These are phyloP conservation scores for Colletotrichum cereale DNA, from an alignment of 2,329 filamentous ascomycete species.

Conservation along the genomic window DNA sequence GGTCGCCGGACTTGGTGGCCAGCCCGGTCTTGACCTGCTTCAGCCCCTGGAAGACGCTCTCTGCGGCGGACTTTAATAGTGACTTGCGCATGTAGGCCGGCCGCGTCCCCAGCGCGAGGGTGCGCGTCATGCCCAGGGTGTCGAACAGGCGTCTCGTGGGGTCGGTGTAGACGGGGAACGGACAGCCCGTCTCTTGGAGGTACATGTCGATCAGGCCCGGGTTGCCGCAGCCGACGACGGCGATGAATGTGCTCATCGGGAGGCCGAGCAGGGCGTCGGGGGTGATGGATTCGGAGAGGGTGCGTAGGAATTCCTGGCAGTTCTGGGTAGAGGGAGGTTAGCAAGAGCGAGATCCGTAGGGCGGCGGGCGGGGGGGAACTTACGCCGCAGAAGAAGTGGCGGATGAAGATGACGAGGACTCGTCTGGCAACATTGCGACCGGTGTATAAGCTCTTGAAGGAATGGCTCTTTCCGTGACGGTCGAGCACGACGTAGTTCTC, in stretches of 20 bases:
- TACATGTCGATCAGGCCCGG: slow-evolving; percentile 78
- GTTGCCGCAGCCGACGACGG: slow-evolving; percentile 79
- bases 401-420: slow-evolving; percentile 79
- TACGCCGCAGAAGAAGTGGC: slow-evolving; percentile 86
- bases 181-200: slow-evolving; percentile 70
- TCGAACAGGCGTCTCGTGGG: slow-evolving; percentile 75
- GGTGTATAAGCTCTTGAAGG: slow-evolving; percentile 74
- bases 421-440: slow-evolving; percentile 65
- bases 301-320: slow-evolving; percentile 80
- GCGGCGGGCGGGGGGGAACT: slow-evolving; percentile 48
- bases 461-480: slow-evolving; percentile 67
- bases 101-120: slow-evolving; percentile 68
- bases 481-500: slow-evolving; percentile 72
- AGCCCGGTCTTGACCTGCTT: slow-evolving; percentile 69
- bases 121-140: slow-evolving; percentile 76
- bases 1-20: slow-evolving; percentile 73
- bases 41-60: slow-evolving; percentile 70
- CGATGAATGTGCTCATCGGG: slow-evolving; percentile 71
- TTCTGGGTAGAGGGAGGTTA: slow-evolving; percentile 63
- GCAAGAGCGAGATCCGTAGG: background rate
- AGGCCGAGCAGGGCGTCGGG: slow-evolving; percentile 62
- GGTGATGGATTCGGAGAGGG: slow-evolving; percentile 70
- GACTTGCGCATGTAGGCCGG: slow-evolving; percentile 75
- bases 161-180: slow-evolving; percentile 83
- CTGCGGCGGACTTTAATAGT: slow-evolving; percentile 61